Evolutionary conservation across 257 asterid species (phyloP).

Genomic region (Fraxinus quadrangulata): DNA sequence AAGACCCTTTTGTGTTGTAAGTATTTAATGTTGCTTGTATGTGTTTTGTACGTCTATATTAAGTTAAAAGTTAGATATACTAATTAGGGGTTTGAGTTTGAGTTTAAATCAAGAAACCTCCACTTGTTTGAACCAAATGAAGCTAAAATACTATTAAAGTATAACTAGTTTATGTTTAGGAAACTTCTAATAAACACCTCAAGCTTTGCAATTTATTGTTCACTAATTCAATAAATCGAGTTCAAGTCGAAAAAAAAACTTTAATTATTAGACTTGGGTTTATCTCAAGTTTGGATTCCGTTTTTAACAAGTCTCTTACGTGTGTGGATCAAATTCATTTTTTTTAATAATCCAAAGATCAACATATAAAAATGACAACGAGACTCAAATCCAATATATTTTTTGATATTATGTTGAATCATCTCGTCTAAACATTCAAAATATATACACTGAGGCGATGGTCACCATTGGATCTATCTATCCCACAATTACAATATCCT

Average conservation of each 20-base stretch:
- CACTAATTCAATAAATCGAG: background rate
- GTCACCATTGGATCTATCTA: background rate
- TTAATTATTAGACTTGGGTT: too few relatives aligned
- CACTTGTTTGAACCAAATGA: background rate
- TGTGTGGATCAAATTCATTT: background rate
- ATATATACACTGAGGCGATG: background rate
- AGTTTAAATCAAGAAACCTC: background rate
- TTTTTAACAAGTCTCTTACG: too few relatives aligned
- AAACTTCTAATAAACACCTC: background rate
- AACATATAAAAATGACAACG: too few relatives aligned
- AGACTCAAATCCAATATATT: background rate
- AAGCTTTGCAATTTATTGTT: background rate
- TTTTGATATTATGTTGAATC: background rate
- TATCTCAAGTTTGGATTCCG: too few relatives aligned
- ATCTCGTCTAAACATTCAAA: background rate
- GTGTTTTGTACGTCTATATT: background rate
- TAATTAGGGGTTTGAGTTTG: background rate
- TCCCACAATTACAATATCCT: background rate
- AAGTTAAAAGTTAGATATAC: too few relatives aligned
- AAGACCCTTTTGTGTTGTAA: background rate
- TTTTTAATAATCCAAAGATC: background rate
- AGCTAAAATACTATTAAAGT: background rate
- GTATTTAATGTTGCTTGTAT: background rate
- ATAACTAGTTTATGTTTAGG: background rate
- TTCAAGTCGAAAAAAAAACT: too few relatives aligned